Conservation (phyloP, 225 moss, liverwort and hornwort genomes). For the Sphagnum contortum region DNA sequence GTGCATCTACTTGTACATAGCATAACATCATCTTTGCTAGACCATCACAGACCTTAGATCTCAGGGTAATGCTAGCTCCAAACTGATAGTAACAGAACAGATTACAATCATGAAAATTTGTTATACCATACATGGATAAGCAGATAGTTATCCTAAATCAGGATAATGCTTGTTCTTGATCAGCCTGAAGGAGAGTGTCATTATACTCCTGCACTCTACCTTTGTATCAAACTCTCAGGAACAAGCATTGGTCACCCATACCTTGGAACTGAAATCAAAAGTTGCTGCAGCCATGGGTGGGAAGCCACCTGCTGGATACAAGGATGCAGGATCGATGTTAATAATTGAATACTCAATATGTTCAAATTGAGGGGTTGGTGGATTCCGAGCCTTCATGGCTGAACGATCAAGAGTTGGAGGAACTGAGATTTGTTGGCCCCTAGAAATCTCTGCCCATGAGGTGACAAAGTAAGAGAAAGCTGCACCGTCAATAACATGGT, state of each 20-base stretch:
- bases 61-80: too few species aligned
- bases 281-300: conserved; percentile 38
- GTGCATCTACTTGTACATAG: too few species aligned
- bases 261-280: conserved; percentile 38
- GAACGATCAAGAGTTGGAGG: conserved; percentile 45
- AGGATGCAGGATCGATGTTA: conserved; percentile 9
- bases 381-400: conserved; percentile 24
- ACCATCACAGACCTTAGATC: too few species aligned
- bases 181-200: too few species aligned
- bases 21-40: too few species aligned
- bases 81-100: too few species aligned
- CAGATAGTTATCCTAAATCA: too few species aligned
- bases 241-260: not conserved
- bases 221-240: too few species aligned
- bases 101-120: too few species aligned
- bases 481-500: conserved; percentile 44
- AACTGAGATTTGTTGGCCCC: conserved; percentile 18
- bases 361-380: conserved; percentile 25
- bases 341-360: conserved; percentile 41
- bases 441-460: conserved; percentile 43
- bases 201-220: too few species aligned
- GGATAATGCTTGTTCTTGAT: too few species aligned
- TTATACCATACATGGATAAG: too few species aligned
- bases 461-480: conserved; percentile 29
- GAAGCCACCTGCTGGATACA: conserved; percentile 6